A percentile compares a stretch with the other conserved stretches of the same genome.
Conservation (phyloP, 2,329 filamentous ascomycete species). For the Ophiostoma triangulosporum region DNA sequence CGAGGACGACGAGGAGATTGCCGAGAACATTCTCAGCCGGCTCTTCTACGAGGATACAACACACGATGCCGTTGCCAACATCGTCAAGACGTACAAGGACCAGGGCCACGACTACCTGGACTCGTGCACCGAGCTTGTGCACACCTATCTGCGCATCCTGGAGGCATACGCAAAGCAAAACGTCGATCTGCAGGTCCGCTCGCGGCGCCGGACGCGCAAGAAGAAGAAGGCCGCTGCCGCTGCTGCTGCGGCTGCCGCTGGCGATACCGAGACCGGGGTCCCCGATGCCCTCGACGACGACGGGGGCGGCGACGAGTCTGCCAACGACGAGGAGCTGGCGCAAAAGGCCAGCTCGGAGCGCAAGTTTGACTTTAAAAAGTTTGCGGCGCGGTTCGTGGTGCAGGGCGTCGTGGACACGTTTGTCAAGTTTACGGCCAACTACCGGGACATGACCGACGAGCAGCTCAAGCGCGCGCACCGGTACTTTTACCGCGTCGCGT, state of each 20-base stretch:
- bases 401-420: conserved; percentile 86
- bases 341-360: conserved; percentile 64
- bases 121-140: conserved; percentile 75
- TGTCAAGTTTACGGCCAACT: conserved; percentile 63
- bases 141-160: conserved; percentile 83
- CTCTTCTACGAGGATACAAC: conserved; percentile 98
- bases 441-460: conserved; percentile 60
- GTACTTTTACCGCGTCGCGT: conserved; percentile 85
- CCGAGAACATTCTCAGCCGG: conserved; percentile 88
- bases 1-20: conserved; percentile 95
- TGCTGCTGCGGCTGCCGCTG: neutral
- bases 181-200: conserved; percentile 81
- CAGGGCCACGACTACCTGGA: conserved; percentile 92
- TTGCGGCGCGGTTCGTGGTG: conserved; percentile 65
- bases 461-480: conserved; percentile 88
- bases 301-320: conserved; percentile 56
- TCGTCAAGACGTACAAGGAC: conserved; percentile 77
- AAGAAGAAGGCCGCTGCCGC: conserved; percentile 54
- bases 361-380: conserved; percentile 86
- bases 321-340: conserved; percentile 56
- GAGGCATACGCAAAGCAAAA: conserved; percentile 94
- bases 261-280: conserved; percentile 28
- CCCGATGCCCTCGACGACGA: conserved; percentile 50
- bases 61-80: conserved; percentile 71
- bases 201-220: conserved; percentile 55